These are phyloP conservation scores for Aspergillus nidulans DNA, from an alignment of 495 filamentous ascomycete species.

Conservation along the genomic window DNA sequence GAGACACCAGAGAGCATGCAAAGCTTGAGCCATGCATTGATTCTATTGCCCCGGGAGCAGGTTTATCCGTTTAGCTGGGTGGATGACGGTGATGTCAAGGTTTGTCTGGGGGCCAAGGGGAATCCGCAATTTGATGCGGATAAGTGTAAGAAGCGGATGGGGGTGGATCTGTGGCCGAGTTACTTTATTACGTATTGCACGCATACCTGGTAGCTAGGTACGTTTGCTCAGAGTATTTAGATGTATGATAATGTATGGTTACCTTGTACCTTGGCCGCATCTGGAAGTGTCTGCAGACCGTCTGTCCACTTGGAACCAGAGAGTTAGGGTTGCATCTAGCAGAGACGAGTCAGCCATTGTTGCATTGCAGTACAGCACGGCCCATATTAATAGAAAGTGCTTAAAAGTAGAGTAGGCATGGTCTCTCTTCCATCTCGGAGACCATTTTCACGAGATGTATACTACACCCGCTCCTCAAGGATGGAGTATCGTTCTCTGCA, in stretches of 20 bases:
- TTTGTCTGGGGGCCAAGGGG: constrained; percentile 13
- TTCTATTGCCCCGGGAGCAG: constrained; percentile 16
- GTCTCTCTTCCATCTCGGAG: background rate
- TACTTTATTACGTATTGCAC: constrained; percentile 27
- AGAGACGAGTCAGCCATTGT: background rate
- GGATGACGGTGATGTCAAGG: constrained; percentile 10
- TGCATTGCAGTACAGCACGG: background rate
- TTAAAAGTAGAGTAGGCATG: background rate
- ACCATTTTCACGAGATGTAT: background rate
- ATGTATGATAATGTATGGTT: background rate
- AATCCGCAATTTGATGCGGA: constrained; percentile 20
- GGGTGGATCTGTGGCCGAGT: constrained; percentile 23
- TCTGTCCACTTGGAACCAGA: background rate
- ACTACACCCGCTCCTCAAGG: background rate
- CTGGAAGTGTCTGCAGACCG: too few species aligned
- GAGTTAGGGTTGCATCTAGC: background rate
- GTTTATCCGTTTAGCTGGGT: constrained; percentile 24
- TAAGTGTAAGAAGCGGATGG: constrained; percentile 15
- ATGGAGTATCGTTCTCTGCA: background rate
- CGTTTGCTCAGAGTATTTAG: background rate
- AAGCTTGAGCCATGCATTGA: constrained; percentile 5
- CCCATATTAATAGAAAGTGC: background rate
- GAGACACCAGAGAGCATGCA: background rate
- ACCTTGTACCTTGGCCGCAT: background rate
- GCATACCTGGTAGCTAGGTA: constrained; percentile 15